phyloP scores from a whole-genome alignment of 2,329 filamentous ascomycete genomes.

The Cytospora piceicola region DNA sequence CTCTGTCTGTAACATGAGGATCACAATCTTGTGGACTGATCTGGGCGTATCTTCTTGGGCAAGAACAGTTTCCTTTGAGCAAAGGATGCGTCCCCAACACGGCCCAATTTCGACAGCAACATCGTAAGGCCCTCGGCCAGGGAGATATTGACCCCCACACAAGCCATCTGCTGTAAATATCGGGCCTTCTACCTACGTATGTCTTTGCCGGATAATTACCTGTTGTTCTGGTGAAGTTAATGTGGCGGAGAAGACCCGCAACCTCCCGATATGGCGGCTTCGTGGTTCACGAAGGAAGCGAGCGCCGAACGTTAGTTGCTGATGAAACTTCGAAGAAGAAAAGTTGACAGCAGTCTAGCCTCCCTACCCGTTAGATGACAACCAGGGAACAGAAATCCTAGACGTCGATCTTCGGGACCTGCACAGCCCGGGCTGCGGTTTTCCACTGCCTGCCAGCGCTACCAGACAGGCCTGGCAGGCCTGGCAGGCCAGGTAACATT shows the following conservation, averaged over 20 bases:
- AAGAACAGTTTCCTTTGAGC: neutral
- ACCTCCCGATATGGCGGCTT: constrained; percentile 15
- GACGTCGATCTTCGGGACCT: constrained; percentile 26
- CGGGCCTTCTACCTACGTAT: neutral
- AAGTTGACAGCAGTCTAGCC: constrained; percentile 21
- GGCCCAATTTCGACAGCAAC: neutral
- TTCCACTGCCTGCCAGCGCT: neutral
- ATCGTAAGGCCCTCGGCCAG: neutral
- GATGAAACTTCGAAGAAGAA: constrained; percentile 17
- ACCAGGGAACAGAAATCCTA: constrained; percentile 9
- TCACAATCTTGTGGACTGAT: constrained; percentile 8
- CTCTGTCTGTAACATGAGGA: constrained; percentile 11
- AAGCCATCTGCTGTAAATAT: neutral
- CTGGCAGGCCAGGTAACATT: neutral
- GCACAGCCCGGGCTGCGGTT: neutral
- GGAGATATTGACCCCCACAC: neutral
- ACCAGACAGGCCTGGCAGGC: no score
- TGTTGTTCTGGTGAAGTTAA: neutral
- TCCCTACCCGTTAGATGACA: neutral
- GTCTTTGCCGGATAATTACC: neutral
- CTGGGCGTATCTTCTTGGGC: neutral
- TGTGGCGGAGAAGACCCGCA: constrained; percentile 13
- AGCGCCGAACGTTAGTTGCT: neutral
- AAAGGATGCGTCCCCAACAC: neutral
- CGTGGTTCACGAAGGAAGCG: constrained; percentile 3